phyloP scores from a whole-genome alignment of 1,139 yeast genomes.

The Suhomyces guaymorum region DNA sequence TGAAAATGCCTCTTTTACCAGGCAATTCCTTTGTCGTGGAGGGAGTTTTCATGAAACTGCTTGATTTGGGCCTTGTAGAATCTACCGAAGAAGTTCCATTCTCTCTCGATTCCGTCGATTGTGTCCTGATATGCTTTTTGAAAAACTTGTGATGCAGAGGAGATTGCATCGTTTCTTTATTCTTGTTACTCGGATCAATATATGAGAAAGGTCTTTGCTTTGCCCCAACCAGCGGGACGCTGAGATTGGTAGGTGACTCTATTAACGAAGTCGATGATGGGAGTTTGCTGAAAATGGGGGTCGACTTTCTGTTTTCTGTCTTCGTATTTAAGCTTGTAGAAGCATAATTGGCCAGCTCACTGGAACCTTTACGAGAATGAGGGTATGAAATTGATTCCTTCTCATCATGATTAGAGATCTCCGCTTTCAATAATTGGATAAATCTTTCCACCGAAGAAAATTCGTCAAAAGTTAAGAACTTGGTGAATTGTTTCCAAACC shows the following conservation, averaged over 20 bases:
- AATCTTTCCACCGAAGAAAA: slow-evolving; percentile 57
- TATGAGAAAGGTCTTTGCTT: slow-evolving; percentile 57
- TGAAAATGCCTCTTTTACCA: slow-evolving; percentile 38
- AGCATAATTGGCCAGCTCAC: slow-evolving; percentile 17
- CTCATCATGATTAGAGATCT: slow-evolving; percentile 17
- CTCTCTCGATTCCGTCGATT: slow-evolving; percentile 51
- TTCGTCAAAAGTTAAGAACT: slow-evolving; percentile 41
- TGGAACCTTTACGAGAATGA: slow-evolving; percentile 24
- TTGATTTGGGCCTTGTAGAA: slow-evolving; percentile 1
- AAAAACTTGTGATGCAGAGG: slow-evolving; percentile 54
- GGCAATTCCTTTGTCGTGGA: background rate
- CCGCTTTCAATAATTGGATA: slow-evolving; percentile 36
- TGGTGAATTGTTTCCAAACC: slow-evolving; percentile 51
- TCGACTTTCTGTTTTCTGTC: slow-evolving; percentile 35
- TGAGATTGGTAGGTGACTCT: slow-evolving; percentile 16
- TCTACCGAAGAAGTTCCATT: slow-evolving; percentile 1
- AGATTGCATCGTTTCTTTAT: slow-evolving; percentile 25
- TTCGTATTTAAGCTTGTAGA: slow-evolving; percentile 16
- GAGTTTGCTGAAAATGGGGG: slow-evolving; percentile 31
- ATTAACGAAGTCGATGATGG: slow-evolving; percentile 19
- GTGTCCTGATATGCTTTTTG: slow-evolving; percentile 58
- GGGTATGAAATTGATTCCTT: slow-evolving; percentile 11
- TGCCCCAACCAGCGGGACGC: slow-evolving; percentile 14
- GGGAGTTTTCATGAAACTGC: slow-evolving; percentile 3
- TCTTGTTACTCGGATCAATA: slow-evolving; percentile 40